Percentiles rank a stretch among this genome's conserved stretches.
These are phyloP conservation scores for Talaromyces stipitatus DNA, from an alignment of 495 filamentous ascomycete genomes.

Conservation along the genomic window DNA sequence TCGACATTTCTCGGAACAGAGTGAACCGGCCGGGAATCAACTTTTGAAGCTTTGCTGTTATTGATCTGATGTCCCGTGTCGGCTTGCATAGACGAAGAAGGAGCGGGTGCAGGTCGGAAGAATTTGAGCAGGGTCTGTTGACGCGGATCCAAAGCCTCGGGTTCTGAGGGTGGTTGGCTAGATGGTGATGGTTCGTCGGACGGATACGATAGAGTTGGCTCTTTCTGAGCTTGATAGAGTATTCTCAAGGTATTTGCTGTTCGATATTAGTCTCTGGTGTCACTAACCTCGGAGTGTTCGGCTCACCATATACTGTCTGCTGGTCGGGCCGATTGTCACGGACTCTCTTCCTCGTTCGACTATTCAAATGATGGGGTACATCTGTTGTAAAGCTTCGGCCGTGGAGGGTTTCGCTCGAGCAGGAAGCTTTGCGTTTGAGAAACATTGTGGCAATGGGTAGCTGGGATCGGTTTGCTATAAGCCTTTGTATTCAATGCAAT, in stretches of 20 bases:
- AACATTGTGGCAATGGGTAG: constrained; percentile 24
- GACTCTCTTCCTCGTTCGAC: constrained; percentile 46
- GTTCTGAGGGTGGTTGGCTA: constrained; percentile 4
- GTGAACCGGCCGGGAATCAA: background rate
- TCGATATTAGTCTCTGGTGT: constrained; percentile 12
- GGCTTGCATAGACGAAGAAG: constrained; percentile 18
- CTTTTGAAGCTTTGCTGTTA: background rate
- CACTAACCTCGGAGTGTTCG: background rate
- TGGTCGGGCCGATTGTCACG: constrained; percentile 42
- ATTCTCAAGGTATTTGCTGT: constrained; percentile 39
- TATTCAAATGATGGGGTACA: constrained; percentile 36
- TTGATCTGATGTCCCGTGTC: background rate
- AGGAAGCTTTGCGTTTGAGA: constrained; percentile 46
- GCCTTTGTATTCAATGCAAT: background rate
- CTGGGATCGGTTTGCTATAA: background rate
- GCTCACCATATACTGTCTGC: constrained; percentile 37
- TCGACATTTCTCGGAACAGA: background rate
- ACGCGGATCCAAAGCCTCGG: constrained; percentile 32
- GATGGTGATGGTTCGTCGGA: background rate
- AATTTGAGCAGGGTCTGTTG: constrained; percentile 37
- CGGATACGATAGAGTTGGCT: background rate
- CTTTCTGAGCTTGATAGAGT: constrained; percentile 36
- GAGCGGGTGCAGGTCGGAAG: constrained; percentile 30
- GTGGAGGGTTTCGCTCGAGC: constrained; percentile 25
- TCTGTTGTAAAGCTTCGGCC: constrained; percentile 17